These are phyloP conservation scores for Imleria badia DNA, from an alignment of 768 basidiomycete species.

Conservation along the genomic window DNA sequence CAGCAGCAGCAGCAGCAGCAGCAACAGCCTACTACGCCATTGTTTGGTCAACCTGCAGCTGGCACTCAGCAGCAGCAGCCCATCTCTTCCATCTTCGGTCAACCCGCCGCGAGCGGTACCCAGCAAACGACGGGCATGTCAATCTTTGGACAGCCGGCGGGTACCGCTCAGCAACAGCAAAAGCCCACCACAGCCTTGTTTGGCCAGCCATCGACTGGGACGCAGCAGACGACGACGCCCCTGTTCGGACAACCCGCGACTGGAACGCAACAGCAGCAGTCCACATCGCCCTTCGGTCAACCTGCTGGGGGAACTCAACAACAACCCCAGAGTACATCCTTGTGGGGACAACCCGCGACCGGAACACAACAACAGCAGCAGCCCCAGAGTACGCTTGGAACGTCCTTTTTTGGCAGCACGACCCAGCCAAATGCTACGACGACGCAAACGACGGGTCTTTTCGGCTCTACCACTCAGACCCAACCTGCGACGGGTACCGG, in stretches of 20 bases:
- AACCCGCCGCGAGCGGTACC: slow-evolving; percentile 24
- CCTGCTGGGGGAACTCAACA: slow-evolving; percentile 21
- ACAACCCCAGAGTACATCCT: slow-evolving; percentile 25
- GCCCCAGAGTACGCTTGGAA: slow-evolving; percentile 30
- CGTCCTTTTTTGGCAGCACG: slow-evolving; percentile 30
- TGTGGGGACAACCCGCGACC: no score
- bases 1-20: slow-evolving; percentile 38
- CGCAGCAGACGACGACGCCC: slow-evolving; percentile 17
- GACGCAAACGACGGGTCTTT: slow-evolving; percentile 18
- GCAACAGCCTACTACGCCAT: slow-evolving; percentile 12
- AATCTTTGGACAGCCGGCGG: slow-evolving; percentile 40
- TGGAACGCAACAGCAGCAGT: slow-evolving; percentile 35
- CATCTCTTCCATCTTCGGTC: slow-evolving; percentile 28
- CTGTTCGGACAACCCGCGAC: slow-evolving; percentile 32
- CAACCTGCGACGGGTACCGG: slow-evolving; percentile 19
- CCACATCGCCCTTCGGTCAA: slow-evolving; percentile 39
- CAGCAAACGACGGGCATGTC: slow-evolving; percentile 31
- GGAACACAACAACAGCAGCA: no score
- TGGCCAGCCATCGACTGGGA: slow-evolving; percentile 20
- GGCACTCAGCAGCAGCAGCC: slow-evolving; percentile 36
- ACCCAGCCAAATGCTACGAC: slow-evolving; percentile 13
- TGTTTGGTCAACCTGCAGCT: slow-evolving; percentile 30
- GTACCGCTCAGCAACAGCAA: slow-evolving; percentile 25
- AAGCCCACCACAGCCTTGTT: slow-evolving; percentile 32
- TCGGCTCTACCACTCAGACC: slow-evolving; percentile 18